Evolutionary conservation across 2,329 filamentous ascomycete genomes (phyloP).

Genomic region (Blumeriella jaapii): DNA sequence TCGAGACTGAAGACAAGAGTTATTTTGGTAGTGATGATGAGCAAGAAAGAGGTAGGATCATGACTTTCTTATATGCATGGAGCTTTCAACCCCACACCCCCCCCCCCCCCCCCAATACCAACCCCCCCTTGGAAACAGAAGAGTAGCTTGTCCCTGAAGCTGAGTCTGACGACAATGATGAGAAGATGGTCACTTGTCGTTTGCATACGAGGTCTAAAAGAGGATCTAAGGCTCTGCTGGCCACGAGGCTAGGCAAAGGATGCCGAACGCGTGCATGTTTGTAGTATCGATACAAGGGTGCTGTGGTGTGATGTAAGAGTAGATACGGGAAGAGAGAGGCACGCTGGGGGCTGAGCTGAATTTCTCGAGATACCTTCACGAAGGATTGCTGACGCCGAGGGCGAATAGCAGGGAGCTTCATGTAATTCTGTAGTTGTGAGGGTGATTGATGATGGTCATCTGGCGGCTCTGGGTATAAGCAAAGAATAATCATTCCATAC

Average conservation of each 20-base stretch:
- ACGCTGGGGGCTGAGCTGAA: conserved; percentile 1
- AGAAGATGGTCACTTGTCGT: conserved; percentile 4
- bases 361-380: background rate
- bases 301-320: conserved; percentile 2
- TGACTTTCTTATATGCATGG: no score
- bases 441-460: no score
- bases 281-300: conserved; percentile 2
- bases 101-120: no score
- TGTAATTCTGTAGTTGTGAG: no score
- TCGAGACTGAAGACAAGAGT: no score
- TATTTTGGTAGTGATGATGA: no score
- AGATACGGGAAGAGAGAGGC: background rate
- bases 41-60: no score
- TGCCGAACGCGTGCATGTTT: background rate
- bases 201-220: conserved; percentile 2
- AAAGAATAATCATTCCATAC: no score
- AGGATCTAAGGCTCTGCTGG: background rate
- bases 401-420: no score
- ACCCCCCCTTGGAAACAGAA: background rate
- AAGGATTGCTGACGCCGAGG: no score
- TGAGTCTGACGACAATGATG: background rate
- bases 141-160: background rate
- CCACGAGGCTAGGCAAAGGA: conserved; percentile 1
- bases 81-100: no score
- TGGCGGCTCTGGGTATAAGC: no score